Percentiles rank a stretch among this genome's conserved stretches.
These are phyloP conservation scores for Kazachstania africana DNA, from an alignment of 805 yeast species.

Conservation along the genomic window DNA sequence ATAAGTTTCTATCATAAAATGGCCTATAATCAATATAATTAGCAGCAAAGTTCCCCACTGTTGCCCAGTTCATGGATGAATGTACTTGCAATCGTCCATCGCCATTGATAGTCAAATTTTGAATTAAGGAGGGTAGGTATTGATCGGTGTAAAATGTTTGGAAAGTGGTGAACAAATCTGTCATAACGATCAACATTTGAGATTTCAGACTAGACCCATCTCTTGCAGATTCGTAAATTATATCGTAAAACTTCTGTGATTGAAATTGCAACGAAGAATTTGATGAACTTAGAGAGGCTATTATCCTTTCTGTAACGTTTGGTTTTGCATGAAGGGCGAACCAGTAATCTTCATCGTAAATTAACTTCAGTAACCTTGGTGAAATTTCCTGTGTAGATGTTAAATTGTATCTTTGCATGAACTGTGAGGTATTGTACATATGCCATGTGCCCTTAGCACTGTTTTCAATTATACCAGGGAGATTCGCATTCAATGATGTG, in stretches of 20 bases:
- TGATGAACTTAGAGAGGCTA: slow-evolving; percentile 12
- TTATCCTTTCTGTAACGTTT: slow-evolving; percentile 30
- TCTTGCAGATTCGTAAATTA: slow-evolving; percentile 49
- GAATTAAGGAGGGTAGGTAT: neutral
- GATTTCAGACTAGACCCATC: slow-evolving; percentile 39
- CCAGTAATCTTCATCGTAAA: slow-evolving; percentile 54
- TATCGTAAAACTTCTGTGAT: slow-evolving; percentile 20
- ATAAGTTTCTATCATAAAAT: slow-evolving; percentile 34
- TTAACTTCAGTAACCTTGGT: slow-evolving; percentile 31
- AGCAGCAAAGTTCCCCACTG: neutral
- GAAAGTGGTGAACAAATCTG: neutral
- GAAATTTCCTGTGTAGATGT: slow-evolving; percentile 12
- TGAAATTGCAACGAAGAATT: slow-evolving; percentile 8
- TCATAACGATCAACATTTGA: slow-evolving; percentile 30
- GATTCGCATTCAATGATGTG: neutral
- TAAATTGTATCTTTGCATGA: slow-evolving; percentile 10
- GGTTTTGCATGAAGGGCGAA: slow-evolving; percentile 39
- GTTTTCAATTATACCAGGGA: slow-evolving; percentile 9
- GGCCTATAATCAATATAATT: slow-evolving; percentile 35
- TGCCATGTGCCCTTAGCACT: slow-evolving; percentile 26
- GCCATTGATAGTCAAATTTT: neutral
- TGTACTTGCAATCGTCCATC: neutral
- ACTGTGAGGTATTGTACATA: slow-evolving; percentile 16
- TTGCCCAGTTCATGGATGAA: neutral
- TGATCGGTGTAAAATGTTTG: neutral